phyloP scores from a whole-genome alignment of 306 rosid species.

The Trifolium repens region DNA sequence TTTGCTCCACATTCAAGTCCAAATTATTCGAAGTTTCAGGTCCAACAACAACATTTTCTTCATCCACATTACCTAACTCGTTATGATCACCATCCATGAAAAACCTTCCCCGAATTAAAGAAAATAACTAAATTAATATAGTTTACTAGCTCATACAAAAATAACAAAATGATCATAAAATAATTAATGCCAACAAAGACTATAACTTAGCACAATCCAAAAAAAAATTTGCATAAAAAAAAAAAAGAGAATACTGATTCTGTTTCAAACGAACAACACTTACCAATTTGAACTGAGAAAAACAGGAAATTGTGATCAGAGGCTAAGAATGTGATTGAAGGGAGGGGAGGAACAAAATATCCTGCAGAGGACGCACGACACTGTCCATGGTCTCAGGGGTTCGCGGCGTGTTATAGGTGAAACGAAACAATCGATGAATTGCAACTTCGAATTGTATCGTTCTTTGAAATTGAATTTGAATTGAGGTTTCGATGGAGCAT shows the following conservation, averaged over 20 bases:
- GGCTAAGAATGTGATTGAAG: constrained; percentile 5
- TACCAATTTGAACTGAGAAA: neutral
- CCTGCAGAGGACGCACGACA: constrained; percentile 29
- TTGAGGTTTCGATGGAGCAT: neutral
- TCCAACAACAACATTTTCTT: constrained; percentile 45
- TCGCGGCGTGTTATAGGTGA: neutral
- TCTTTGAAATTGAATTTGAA: neutral
- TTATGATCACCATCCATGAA: constrained; percentile 55
- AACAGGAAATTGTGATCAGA: constrained; percentile 34
- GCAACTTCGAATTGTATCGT: neutral
- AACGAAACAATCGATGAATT: neutral
- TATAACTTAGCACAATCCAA: neutral
- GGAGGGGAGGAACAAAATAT: neutral
- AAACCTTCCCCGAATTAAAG: constrained; percentile 44
- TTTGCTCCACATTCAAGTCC: constrained; percentile 71
- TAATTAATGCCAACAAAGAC: neutral
- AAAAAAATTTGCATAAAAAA: neutral
- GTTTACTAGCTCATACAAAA: neutral
- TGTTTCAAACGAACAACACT: neutral
- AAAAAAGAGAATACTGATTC: neutral
- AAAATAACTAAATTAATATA: constrained; percentile 17
- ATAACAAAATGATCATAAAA: too few relatives aligned
- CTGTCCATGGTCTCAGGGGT: constrained; percentile 10
- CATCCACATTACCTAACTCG: constrained; percentile 41
- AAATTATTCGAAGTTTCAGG: constrained; percentile 47